phyloP scores from a whole-genome alignment of 73 alveolate genomes.

The Paramecium octaurelia region DNA sequence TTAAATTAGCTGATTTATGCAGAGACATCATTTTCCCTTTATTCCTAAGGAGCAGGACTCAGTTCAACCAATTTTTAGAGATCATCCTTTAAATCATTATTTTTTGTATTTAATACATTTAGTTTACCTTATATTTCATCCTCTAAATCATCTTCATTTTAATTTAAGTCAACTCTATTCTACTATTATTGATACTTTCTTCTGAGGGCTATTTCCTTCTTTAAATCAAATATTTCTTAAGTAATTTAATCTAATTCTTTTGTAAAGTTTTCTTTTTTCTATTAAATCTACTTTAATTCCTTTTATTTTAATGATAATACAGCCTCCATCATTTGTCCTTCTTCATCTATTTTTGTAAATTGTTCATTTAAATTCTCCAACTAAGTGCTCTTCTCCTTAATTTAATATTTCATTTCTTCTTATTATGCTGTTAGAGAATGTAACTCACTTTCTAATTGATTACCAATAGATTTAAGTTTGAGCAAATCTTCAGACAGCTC shows the following conservation, averaged over 20 bases:
- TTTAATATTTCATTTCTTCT: background rate
- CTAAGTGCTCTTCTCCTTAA: background rate
- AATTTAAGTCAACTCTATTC: background rate
- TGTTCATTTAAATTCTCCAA: background rate
- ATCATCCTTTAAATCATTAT: background rate
- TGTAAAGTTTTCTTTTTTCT: background rate
- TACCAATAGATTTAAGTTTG: background rate
- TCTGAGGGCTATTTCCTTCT: background rate
- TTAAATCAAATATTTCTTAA: background rate
- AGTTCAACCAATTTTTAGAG: background rate
- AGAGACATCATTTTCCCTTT: background rate
- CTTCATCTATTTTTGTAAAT: constrained; percentile 15
- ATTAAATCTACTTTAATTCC: background rate
- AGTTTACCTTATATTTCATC: constrained; percentile 6
- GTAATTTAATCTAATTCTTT: background rate
- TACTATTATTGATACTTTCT: background rate
- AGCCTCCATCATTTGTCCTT: constrained; percentile 26
- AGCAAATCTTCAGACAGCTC: background rate
- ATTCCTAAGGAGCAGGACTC: background rate
- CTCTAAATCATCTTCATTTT: background rate
- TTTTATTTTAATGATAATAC: background rate
- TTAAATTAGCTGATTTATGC: background rate
- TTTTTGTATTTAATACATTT: background rate
- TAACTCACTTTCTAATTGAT: background rate
- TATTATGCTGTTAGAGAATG: background rate